Evolutionary conservation across 2,329 filamentous ascomycete genomes (phyloP).

Genomic region (Dissoconium aciculare): DNA sequence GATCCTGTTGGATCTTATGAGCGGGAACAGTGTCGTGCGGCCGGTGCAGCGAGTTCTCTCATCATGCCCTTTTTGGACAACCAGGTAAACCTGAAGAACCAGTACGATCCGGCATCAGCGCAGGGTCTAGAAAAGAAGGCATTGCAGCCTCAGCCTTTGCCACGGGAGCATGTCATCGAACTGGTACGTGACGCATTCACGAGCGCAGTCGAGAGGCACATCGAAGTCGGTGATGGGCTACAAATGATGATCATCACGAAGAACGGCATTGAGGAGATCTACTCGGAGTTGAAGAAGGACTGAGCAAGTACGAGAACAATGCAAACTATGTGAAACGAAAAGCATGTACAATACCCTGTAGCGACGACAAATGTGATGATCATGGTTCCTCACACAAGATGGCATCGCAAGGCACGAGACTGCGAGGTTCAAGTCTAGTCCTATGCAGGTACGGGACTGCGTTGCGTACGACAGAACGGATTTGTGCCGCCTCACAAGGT

Average conservation of each 20-base stretch:
- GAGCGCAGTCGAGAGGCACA: constrained; percentile 94
- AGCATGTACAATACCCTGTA: too few relatives aligned
- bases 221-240: constrained; percentile 91
- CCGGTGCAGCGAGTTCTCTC: constrained; percentile 67
- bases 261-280: constrained; percentile 75
- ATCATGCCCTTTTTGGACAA: constrained; percentile 99
- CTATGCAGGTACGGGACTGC: too few relatives aligned
- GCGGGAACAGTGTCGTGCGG: constrained; percentile 86
- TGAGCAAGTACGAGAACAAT: constrained; percentile 25
- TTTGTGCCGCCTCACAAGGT: too few relatives aligned
- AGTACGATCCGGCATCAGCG: constrained; percentile 78
- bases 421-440: too few relatives aligned
- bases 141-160: constrained; percentile 53
- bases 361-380: too few relatives aligned
- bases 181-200: constrained; percentile 96
- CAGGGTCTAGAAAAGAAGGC: constrained; percentile 66
- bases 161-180: constrained; percentile 60
- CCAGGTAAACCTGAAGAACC: constrained; percentile 99
- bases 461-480: too few relatives aligned
- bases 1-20: constrained; percentile 97
- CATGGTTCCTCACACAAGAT: too few relatives aligned
- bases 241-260: constrained; percentile 90
- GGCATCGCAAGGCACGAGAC: too few relatives aligned
- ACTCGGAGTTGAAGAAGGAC: constrained; percentile 77
- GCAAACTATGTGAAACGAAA: too few relatives aligned